phyloP scores from a whole-genome alignment of 257 asterid species.

The Oldenlandia corymbosa region DNA sequence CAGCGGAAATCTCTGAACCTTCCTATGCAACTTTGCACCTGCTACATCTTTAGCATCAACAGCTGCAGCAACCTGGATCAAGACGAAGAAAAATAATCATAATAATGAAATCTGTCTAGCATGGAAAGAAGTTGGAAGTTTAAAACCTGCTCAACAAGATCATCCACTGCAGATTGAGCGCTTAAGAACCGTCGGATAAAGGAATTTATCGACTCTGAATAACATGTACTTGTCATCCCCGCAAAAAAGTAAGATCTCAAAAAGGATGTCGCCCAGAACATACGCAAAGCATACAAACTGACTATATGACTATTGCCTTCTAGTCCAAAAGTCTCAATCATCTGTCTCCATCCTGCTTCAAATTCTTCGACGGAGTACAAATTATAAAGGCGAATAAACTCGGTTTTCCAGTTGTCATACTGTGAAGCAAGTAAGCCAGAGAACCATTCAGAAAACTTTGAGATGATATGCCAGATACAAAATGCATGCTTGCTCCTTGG shows the following conservation, averaged over 20 bases:
- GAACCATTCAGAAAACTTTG: constrained; percentile 57
- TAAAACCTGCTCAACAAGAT: constrained; percentile 49
- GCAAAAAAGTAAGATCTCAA: constrained; percentile 48
- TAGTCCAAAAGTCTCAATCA: constrained; percentile 44
- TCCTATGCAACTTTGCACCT: constrained; percentile 25
- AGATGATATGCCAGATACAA: constrained; percentile 50
- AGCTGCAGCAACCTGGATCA: constrained; percentile 38
- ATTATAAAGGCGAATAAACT: constrained; percentile 46
- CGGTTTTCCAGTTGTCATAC: constrained; percentile 49
- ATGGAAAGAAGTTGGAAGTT: neutral
- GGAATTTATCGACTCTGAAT: constrained; percentile 36
- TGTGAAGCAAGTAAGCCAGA: constrained; percentile 39
- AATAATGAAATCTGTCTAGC: neutral
- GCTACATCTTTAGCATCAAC: constrained; percentile 34
- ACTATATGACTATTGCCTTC: constrained; percentile 46
- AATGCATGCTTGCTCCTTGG: constrained; percentile 51
- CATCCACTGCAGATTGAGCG: constrained; percentile 38
- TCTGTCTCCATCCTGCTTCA: constrained; percentile 55
- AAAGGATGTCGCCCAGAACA: constrained; percentile 52
- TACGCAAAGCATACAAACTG: constrained; percentile 55
- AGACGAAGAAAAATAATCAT: neutral
- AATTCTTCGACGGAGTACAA: constrained; percentile 42
- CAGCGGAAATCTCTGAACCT: constrained; percentile 30
- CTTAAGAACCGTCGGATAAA: constrained; percentile 45
- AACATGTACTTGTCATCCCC: constrained; percentile 44